phyloP scores from a whole-genome alignment of 371 early-diverging fungal genomes.

The Circinella umbellata region DNA sequence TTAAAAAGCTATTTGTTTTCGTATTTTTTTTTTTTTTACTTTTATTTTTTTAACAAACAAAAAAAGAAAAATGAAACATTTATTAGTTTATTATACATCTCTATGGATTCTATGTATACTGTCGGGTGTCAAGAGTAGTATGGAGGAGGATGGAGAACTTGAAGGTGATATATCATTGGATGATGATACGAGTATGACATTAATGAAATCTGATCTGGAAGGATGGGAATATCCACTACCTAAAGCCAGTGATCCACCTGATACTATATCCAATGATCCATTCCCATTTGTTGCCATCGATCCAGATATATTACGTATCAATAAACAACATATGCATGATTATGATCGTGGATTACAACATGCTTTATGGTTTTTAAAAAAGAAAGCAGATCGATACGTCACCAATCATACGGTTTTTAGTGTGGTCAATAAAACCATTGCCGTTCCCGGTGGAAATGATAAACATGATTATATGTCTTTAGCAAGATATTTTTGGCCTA shows the following conservation, averaged over 20 bases:
- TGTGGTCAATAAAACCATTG: constrained; percentile 50
- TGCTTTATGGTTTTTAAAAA: constrained; percentile 34
- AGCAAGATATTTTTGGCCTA: constrained; percentile 60
- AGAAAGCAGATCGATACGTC: constrained; percentile 26
- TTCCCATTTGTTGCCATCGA: constrained; percentile 15
- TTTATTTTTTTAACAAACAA: too few species aligned
- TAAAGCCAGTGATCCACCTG: constrained; percentile 20
- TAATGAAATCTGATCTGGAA: neutral
- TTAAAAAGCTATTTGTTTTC: too few species aligned
- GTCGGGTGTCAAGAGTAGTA: too few species aligned
- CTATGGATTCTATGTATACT: too few species aligned
- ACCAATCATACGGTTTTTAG: constrained; percentile 42
- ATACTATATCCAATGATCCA: constrained; percentile 11
- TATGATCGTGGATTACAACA: constrained; percentile 30
- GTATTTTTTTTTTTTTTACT: too few species aligned
- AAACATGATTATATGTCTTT: constrained; percentile 62
- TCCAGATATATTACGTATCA: constrained; percentile 13
- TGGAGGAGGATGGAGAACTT: neutral
- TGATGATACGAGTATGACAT: constrained; percentile 11
- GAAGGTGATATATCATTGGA: neutral
- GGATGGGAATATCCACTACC: constrained; percentile 29
- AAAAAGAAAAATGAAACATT: too few species aligned
- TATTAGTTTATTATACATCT: too few species aligned
- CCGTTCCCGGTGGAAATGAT: constrained; percentile 45
- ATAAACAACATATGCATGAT: constrained; percentile 27